phyloP scores from a whole-genome alignment of 164 flowering plant genomes.

The Nymphaea colorata region DNA sequence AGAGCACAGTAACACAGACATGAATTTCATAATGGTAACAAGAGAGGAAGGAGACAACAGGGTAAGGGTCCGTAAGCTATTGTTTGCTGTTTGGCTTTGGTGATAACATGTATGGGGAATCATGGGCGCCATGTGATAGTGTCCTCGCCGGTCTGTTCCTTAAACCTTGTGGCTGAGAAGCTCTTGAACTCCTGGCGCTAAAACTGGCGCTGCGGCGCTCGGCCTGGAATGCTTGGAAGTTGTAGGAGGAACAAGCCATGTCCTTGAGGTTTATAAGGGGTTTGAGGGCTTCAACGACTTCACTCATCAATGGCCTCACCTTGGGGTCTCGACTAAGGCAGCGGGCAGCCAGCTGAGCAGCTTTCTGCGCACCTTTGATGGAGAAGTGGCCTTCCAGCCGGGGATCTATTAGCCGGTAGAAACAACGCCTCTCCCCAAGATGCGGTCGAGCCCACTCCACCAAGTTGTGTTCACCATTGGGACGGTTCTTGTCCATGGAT shows the following conservation, averaged over 20 bases:
- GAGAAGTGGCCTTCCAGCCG: slow-evolving; percentile 86
- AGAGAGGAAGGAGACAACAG: slow-evolving; percentile 1
- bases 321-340: slow-evolving; percentile 83
- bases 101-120: slow-evolving; percentile 39
- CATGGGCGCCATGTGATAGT: slow-evolving; percentile 45
- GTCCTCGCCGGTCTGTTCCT: slow-evolving; percentile 43
- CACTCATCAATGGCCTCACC: slow-evolving; percentile 69
- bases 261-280: slow-evolving; percentile 71
- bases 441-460: slow-evolving; percentile 91
- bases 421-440: slow-evolving; percentile 61
- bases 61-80: slow-evolving; percentile 11
- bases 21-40: not conserved
- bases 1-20: not conserved
- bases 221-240: slow-evolving; percentile 58
- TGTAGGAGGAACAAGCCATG: slow-evolving; percentile 80
- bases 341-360: slow-evolving; percentile 61
- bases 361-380: slow-evolving; percentile 77
- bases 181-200: slow-evolving; percentile 21
- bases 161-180: slow-evolving; percentile 23
- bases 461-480: slow-evolving; percentile 82
- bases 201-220: slow-evolving; percentile 40
- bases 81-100: slow-evolving; percentile 33
- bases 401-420: slow-evolving; percentile 69
- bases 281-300: slow-evolving; percentile 63
- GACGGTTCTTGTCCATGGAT: slow-evolving; percentile 88